A percentile compares a stretch with the other conserved stretches of the same genome.
These are phyloP conservation scores for Cornus florida DNA, from an alignment of 148 eudicot species.

Conservation along the genomic window DNA sequence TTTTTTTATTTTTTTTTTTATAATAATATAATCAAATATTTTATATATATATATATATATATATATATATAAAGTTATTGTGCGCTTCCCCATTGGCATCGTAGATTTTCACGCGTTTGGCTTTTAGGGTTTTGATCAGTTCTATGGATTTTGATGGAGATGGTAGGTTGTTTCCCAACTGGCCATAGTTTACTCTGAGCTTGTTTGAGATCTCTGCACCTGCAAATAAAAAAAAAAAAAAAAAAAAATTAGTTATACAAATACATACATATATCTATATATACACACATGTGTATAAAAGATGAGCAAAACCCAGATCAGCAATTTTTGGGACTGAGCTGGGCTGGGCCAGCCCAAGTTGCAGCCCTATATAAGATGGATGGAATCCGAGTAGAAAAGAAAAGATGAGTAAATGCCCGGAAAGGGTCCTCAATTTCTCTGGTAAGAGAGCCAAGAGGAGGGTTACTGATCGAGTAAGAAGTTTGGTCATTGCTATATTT, in stretches of 20 bases:
- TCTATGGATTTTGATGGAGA: slow-evolving; percentile 49
- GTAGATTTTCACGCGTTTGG: slow-evolving; percentile 72
- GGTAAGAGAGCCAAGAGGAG: not conserved
- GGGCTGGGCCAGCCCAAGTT: too few species aligned
- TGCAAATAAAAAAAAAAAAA: too few species aligned
- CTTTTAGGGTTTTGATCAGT: slow-evolving; percentile 62
- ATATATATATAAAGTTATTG: too few species aligned
- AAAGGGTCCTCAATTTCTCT: not conserved
- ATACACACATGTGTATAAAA: not conserved
- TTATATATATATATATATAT: too few species aligned
- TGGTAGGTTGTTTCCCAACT: slow-evolving; percentile 80
- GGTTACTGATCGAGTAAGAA: too few species aligned
- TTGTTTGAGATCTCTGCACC: slow-evolving; percentile 47
- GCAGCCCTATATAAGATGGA: too few species aligned
- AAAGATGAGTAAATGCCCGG: not conserved
- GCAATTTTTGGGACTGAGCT: not conserved
- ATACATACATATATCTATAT: not conserved
- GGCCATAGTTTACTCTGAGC: slow-evolving; percentile 68
- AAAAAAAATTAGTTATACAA: too few species aligned
- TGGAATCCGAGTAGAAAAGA: too few species aligned
- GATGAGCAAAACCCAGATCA: not conserved
- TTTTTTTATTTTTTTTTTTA: too few species aligned
- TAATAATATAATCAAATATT: too few species aligned
- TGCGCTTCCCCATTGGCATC: too few species aligned
- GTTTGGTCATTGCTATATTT: too few species aligned